Base-by-base conservation (phyloP, 1,284 basidiomycete genomes). In the Butyriboletus appendiculatus region DNA sequence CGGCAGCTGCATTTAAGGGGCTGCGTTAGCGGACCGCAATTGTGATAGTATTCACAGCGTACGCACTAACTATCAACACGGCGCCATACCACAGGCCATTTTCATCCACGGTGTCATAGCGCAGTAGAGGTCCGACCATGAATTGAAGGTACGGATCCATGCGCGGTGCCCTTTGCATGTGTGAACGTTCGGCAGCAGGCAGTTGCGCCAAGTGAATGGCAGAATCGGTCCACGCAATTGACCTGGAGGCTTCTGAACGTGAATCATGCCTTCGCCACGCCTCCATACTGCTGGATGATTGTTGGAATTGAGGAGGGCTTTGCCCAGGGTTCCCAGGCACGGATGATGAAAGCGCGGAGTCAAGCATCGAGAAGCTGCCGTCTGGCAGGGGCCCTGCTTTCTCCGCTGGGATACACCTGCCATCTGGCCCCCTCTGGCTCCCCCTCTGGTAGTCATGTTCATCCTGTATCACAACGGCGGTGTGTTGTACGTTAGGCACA, bases 71-170 rank as follows among this genome's bases (percentile, higher is more conserved):
- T 50, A 95, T 81, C 70, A 95, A 73, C n/a, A 84, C 91, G 11
- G 89, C 90, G 20, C 94, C 96, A 61, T 88, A 82, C 91, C 94
- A 98, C 30, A 93, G 73, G 15, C 85, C 85, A 40, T 83, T 72
- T 52, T 84, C 76, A 57, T 91, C 86, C 26, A 94, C 84, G 0
- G 93, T 97, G 70, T 98, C 96, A 71, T 96, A 98, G 57, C 89
- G 84, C 59, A 99, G 75, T 39, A 98, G 78, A 12, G 96, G 96
- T 2, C 95, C 95, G 50, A 84, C 86, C 88, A 91, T 91, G 59
- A 90, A 82, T 75, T 90, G 74, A 34, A 92, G 75, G 65, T 85
- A 77, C 3, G 91, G 90, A 32, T 82, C 72, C 86, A 88, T 92
- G 26, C 80, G 78, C 20, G 81, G 81, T 12, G 81, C 75, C 45